Evolutionary conservation across 345 rosid species (phyloP).

Genomic region (Cardamine resedifolia): DNA sequence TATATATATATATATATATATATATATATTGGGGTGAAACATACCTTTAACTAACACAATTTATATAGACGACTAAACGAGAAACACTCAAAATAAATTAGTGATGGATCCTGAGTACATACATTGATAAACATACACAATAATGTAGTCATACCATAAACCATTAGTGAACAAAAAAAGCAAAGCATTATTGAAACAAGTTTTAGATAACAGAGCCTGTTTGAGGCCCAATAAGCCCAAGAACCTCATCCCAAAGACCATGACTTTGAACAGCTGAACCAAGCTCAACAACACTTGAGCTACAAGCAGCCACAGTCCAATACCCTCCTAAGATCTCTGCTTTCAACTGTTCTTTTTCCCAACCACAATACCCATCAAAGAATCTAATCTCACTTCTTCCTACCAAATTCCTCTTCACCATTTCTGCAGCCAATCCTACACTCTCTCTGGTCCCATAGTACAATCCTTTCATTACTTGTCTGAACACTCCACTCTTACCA

Average conservation of each 20-base stretch:
- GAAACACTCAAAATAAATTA: slow-evolving; percentile 19
- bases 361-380: slow-evolving; percentile 84
- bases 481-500: slow-evolving; percentile 56
- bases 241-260: slow-evolving; percentile 82
- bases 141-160: neutral
- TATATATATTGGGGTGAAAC: neutral
- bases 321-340: slow-evolving; percentile 81
- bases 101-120: slow-evolving; percentile 12
- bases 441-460: slow-evolving; percentile 79
- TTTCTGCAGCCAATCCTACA: slow-evolving; percentile 75
- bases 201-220: slow-evolving; percentile 45
- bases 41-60: neutral
- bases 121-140: slow-evolving; percentile 18
- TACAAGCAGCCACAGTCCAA: slow-evolving; percentile 84
- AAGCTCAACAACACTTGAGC: slow-evolving; percentile 70
- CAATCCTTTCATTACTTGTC: slow-evolving; percentile 75
- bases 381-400: slow-evolving; percentile 75
- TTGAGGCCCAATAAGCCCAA: slow-evolving; percentile 58
- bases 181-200: neutral
- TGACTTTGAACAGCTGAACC: slow-evolving; percentile 34
- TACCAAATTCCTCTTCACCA: slow-evolving; percentile 68
- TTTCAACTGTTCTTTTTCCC: slow-evolving; percentile 75
- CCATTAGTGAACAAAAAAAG: slow-evolving; percentile 4
- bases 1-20: no score
- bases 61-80: neutral